A percentile compares a stretch with the other conserved stretches of the same genome.
These are phyloP conservation scores for Suillus clintonianus DNA, from an alignment of 768 basidiomycete genomes.

Conservation along the genomic window DNA sequence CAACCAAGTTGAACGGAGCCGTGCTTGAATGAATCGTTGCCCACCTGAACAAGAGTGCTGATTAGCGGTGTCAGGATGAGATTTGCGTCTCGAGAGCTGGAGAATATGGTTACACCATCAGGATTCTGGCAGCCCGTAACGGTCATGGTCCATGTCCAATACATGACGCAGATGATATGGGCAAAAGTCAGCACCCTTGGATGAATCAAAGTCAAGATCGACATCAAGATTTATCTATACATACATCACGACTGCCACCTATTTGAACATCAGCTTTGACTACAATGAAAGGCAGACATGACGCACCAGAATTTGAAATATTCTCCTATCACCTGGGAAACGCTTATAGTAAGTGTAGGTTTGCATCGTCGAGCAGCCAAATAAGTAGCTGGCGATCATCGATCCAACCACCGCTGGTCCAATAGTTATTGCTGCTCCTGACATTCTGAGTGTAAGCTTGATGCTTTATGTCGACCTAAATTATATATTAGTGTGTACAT, in stretches of 20 bases:
- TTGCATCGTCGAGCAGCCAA: slow-evolving; percentile 11
- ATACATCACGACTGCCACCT: slow-evolving; percentile 8
- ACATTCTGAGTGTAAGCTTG: neutral
- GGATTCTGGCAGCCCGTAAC: slow-evolving; percentile 2
- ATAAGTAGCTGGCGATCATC: slow-evolving; percentile 4
- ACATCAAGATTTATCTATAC: neutral
- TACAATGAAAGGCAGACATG: neutral
- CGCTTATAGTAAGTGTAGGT: slow-evolving; percentile 4
- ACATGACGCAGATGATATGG: slow-evolving; percentile 3
- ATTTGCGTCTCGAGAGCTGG: slow-evolving; percentile 4
- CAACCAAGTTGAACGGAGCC: neutral
- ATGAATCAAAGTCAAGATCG: neutral
- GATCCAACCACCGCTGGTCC: slow-evolving; percentile 10
- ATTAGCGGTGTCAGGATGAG: slow-evolving; percentile 8
- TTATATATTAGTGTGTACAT: neutral
- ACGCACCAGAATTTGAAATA: slow-evolving; percentile 6
- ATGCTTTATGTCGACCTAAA: neutral
- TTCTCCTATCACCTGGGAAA: neutral
- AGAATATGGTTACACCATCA: slow-evolving; percentile 8
- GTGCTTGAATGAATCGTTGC: neutral
- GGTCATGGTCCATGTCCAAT: slow-evolving; percentile 6
- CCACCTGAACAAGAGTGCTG: slow-evolving; percentile 7
- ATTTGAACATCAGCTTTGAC: neutral
- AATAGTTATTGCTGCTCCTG: slow-evolving; percentile 2
- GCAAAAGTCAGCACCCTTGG: slow-evolving; percentile 1